phyloP scores from a whole-genome alignment of 2,329 filamentous ascomycete species.

The Elsinoe ampelina region DNA sequence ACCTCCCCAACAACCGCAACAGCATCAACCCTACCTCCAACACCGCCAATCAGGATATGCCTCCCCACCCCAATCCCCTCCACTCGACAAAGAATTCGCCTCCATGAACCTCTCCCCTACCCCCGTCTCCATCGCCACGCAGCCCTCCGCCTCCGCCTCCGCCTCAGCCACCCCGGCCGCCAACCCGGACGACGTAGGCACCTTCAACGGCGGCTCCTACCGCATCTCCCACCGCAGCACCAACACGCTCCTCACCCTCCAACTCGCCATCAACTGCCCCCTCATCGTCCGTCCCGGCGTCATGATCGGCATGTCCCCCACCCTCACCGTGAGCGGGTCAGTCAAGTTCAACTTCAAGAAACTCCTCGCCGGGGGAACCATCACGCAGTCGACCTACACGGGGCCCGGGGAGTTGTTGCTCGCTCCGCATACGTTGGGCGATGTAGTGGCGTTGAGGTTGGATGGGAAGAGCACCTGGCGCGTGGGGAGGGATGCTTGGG shows the following conservation, averaged over 20 bases:
- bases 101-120: slow-evolving; percentile 28
- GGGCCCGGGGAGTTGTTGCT: slow-evolving; percentile 86
- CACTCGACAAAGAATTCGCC: slow-evolving; percentile 23
- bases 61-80: slow-evolving; percentile 14
- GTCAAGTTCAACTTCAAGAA: slow-evolving; percentile 89
- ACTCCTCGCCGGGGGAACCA: slow-evolving; percentile 70
- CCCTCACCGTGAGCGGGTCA: slow-evolving; percentile 70
- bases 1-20: slow-evolving; percentile 16
- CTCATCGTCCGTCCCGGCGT: slow-evolving; percentile 70
- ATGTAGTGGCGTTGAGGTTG: slow-evolving; percentile 72
- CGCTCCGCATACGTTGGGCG: slow-evolving; percentile 69
- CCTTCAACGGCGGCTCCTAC: slow-evolving; percentile 92
- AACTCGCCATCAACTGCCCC: slow-evolving; percentile 82
- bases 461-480: slow-evolving; percentile 67
- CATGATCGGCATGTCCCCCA: slow-evolving; percentile 93
- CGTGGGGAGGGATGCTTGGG: slow-evolving; percentile 76
- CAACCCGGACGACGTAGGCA: slow-evolving; percentile 73
- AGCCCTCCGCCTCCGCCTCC: slow-evolving; percentile 28
- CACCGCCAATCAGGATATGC: slow-evolving; percentile 3
- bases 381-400: slow-evolving; percentile 69
- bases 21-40: not conserved
- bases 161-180: slow-evolving; percentile 51
- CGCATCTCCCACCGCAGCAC: slow-evolving; percentile 85
- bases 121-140: slow-evolving; percentile 20
- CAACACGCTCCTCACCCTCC: slow-evolving; percentile 81